A percentile compares a stretch with the other conserved stretches of the same genome.
Conservation (phyloP, 306 rosid species). For the Glycine tomentella region DNA sequence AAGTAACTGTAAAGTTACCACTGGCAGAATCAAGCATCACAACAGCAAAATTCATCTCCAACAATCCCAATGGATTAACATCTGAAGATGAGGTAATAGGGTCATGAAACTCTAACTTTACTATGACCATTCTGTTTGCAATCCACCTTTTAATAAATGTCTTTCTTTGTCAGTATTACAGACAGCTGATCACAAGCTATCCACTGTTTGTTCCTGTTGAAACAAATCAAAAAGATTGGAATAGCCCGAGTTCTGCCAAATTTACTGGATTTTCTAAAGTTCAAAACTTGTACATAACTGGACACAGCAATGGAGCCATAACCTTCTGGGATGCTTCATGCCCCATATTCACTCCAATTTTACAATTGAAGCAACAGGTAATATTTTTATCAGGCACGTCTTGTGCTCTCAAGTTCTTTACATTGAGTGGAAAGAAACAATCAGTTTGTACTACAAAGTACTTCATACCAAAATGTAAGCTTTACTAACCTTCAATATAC, state of each 20-base stretch:
- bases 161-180: constrained; percentile 67
- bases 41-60: constrained; percentile 67
- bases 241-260: constrained; percentile 50
- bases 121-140: constrained; percentile 5
- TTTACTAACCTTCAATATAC: no score
- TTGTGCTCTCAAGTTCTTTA: constrained; percentile 24
- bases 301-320: constrained; percentile 83
- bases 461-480: not conserved
- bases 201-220: constrained; percentile 65
- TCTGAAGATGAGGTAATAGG: constrained; percentile 72
- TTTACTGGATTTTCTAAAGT: constrained; percentile 83
- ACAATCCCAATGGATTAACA: constrained; percentile 51
- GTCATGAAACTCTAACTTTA: not conserved
- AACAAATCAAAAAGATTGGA: constrained; percentile 65
- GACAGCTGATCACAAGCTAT: constrained; percentile 58
- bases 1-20: constrained; percentile 75
- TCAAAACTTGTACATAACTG: constrained; percentile 83
- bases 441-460: not conserved
- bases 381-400: not conserved
- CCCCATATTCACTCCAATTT: constrained; percentile 67
- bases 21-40: constrained; percentile 73
- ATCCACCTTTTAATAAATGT: constrained; percentile 21
- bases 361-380: constrained; percentile 91
- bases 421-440: not conserved
- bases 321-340: constrained; percentile 90